Evolutionary conservation across 2,329 filamentous ascomycete genomes (phyloP), one percentile per base, ranked within the genome.

Genomic region (Colletotrichum horii): DNA sequence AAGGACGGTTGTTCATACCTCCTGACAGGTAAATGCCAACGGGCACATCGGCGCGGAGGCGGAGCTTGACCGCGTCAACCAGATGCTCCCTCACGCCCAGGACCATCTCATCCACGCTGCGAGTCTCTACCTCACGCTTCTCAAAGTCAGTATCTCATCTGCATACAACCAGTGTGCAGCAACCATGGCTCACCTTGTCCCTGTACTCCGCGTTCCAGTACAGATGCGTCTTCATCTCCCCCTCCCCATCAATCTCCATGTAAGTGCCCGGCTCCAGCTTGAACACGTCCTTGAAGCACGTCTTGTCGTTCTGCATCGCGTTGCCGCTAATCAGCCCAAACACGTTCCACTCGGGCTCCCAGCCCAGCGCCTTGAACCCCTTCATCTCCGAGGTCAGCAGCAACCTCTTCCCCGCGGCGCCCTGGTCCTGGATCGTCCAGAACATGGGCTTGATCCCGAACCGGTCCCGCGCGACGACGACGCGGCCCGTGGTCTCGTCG

Each of bases 371-470:
- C 61, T 88, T 77, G 78, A 91, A 89, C 0, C 87, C 89, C 78
- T 92, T 92, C 74, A 87, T 86, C 79, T 92, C 90, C 1, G 89
- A 83, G 8, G 89, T 88, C 0, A 91, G 79, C 15, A 91, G 80
- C 5, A 92, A 71, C 71, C 83, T 81, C 8, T 81, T 83, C 8
- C 80, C 80, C 2, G 84, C 77, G 2, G 85, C 74, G 16, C 55
- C 62, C 1, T 67, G n/a, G n/a, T 70, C 56, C 66, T 65, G 66
- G n/a, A 70, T 16, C 0, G 88, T 90, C 81, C 87, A 91, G 72
- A 89, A 88, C 22, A 92, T 83, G 4, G 90, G 89, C 79, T 92
- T 92, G 78, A 92, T 89, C 5, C 90, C 90, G 79, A 87, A 91
- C 1, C 90, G 85, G 79, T 92, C 90, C 22, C 89, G 81, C 2